Evolutionary conservation across 2,329 filamentous ascomycete genomes (phyloP).

Genomic region (Arthrocladium fulminans): DNA sequence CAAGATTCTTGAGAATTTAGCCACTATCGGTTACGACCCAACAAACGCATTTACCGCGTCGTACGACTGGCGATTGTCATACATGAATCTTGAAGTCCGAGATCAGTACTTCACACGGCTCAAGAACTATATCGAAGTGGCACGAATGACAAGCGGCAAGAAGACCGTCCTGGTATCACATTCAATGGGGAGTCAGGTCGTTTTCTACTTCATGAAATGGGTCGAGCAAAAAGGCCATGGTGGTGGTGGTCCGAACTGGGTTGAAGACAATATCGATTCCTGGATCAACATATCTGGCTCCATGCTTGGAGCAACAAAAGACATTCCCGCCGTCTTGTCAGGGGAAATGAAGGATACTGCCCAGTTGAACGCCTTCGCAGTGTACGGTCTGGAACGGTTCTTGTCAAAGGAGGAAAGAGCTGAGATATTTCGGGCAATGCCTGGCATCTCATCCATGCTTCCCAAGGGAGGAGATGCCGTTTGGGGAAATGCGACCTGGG

Average conservation of each 20-base stretch:
- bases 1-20: constrained; percentile 94
- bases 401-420: constrained; percentile 81
- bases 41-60: constrained; percentile 59
- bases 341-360: constrained; percentile 98
- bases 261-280: constrained; percentile 77
- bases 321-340: constrained; percentile 77
- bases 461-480: constrained; percentile 86
- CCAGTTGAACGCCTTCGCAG: constrained; percentile 89
- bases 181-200: constrained; percentile 94
- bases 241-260: constrained; percentile 75
- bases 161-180: constrained; percentile 86
- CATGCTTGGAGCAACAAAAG: constrained; percentile 92
- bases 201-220: constrained; percentile 73
- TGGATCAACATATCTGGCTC: constrained; percentile 99
- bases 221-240: constrained; percentile 72
- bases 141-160: constrained; percentile 59
- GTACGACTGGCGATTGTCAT: constrained; percentile 90
- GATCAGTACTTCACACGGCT: constrained; percentile 91
- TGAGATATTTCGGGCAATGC: constrained; percentile 94
- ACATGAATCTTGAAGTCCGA: constrained; percentile 75
- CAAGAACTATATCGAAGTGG: constrained; percentile 83
- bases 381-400: constrained; percentile 95
- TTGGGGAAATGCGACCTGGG: constrained; percentile 85
- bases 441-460: constrained; percentile 91
- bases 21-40: constrained; percentile 91